Conservation (phyloP, 1,139 yeast species). For the Candida sojae region DNA sequence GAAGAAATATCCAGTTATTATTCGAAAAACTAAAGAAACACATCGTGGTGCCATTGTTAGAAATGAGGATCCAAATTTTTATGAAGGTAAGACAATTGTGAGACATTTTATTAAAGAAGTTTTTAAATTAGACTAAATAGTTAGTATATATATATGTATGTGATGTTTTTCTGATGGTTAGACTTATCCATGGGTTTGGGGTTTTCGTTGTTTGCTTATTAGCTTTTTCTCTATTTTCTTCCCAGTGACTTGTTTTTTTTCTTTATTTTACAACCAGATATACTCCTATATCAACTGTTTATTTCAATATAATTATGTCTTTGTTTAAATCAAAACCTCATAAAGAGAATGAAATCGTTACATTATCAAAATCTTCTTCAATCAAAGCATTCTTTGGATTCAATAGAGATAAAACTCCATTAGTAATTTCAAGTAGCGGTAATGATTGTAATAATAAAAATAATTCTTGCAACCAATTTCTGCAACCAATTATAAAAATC, state of each 20-base stretch:
- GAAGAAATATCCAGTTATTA: slow-evolving; percentile 71
- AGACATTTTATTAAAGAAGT: slow-evolving; percentile 58
- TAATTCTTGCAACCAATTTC: slow-evolving; percentile 5
- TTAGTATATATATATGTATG: background rate
- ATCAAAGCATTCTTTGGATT: slow-evolving; percentile 7
- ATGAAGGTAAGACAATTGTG: slow-evolving; percentile 70
- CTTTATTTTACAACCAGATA: too few species aligned
- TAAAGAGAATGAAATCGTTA: background rate
- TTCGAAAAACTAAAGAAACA: slow-evolving; percentile 62
- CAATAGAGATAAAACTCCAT: background rate
- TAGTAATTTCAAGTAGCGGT: background rate
- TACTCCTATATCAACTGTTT: background rate
- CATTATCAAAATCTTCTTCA: background rate
- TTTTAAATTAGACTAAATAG: slow-evolving; percentile 19
- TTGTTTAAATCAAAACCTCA: background rate
- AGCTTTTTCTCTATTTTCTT: background rate
- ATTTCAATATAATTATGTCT: background rate
- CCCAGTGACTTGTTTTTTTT: too few species aligned
- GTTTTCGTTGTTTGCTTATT: background rate
- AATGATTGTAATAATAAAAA: background rate
- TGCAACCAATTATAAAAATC: background rate
- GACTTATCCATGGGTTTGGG: background rate
- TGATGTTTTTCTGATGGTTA: background rate
- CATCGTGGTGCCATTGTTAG: slow-evolving; percentile 85
- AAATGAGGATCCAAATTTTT: slow-evolving; percentile 49